These are phyloP conservation scores for Pseudogymnoascus destructans DNA, from an alignment of 2,329 filamentous ascomycete species.

Conservation along the genomic window DNA sequence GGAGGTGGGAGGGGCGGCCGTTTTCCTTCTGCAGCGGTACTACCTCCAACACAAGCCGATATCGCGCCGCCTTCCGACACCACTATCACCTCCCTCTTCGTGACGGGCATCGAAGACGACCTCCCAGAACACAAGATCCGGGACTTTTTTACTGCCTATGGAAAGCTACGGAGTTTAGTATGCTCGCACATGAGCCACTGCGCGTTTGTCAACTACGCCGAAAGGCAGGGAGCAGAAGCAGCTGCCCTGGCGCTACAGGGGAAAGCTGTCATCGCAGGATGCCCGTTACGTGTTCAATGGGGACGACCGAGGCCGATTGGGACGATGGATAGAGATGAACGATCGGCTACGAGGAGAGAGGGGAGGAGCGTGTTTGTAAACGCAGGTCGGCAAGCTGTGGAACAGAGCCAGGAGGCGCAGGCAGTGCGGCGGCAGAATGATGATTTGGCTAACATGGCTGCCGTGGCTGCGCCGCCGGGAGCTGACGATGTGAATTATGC, in stretches of 20 bases:
- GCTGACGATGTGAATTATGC: slow-evolving; percentile 69
- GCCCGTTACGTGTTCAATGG: slow-evolving; percentile 82
- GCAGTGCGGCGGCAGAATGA: slow-evolving; percentile 17
- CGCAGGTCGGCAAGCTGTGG: slow-evolving; percentile 29
- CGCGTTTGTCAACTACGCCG: slow-evolving; percentile 90
- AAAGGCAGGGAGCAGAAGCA: slow-evolving; percentile 69
- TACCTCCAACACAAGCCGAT: slow-evolving; percentile 73
- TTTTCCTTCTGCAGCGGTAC: slow-evolving; percentile 58
- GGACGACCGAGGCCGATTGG: slow-evolving; percentile 85
- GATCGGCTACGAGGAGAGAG: slow-evolving; percentile 67
- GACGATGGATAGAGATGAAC: slow-evolving; percentile 76
- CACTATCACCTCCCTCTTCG: slow-evolving; percentile 84
- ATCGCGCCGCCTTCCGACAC: slow-evolving; percentile 71
- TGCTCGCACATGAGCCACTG: slow-evolving; percentile 97
- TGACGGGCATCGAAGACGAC: slow-evolving; percentile 93
- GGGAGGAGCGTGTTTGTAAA: slow-evolving; percentile 48
- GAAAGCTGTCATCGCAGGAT: slow-evolving; percentile 78
- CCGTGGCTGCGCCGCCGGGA: slow-evolving; percentile 68
- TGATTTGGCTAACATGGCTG: slow-evolving; percentile 24
- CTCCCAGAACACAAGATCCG: slow-evolving; percentile 84
- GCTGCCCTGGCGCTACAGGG: slow-evolving; percentile 79
- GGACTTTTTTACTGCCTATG: slow-evolving; percentile 78
- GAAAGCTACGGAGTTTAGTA: slow-evolving; percentile 81
- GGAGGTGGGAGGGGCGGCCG: slow-evolving; percentile 32
- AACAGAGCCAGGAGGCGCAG: slow-evolving; percentile 19